Base-by-base conservation (phyloP, 2,329 filamentous ascomycete species). In the Apiospora phragmitis region DNA sequence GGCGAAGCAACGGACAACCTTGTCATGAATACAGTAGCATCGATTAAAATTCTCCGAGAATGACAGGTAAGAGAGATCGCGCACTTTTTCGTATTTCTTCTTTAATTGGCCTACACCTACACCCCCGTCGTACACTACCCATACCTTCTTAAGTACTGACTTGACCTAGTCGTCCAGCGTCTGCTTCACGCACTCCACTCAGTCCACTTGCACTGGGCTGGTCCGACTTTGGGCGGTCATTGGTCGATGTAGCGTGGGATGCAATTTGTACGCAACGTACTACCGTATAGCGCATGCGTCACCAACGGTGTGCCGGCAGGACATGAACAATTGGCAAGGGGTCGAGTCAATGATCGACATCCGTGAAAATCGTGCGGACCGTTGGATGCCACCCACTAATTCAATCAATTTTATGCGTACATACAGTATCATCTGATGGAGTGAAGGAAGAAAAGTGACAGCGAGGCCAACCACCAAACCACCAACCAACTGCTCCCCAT, bases 21-120 rank as follows among this genome's bases (percentile, higher is more conserved):
- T 62, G 55, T 62, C 55, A 38, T 21, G n/a, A 62, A 38, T 12
- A 38, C 55, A 38, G 55, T 62, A 62, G 55, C 18, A 62, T 62
- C 55, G 55, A 62, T 62, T 38, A 18, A 62, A 62, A 62, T 62
- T 62, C 55, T 62, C 55, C 55, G 55, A 62, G 32, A 38, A n/a
- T 38, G 55, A 59, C 51, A 59, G 51, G 51, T 59, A 59, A 59
- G 51, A 59, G 51, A 59, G 29, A 59, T 59, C 51, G 29, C n/a
- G 16, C 35, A n/a, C 51, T 9, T 18, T 59, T 32, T 18, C n/a
- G n/a, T n/a, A n/a, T 9, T 12, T 21, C 49, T 12, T 14, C 14
- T 32, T 59, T 59, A 14, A 59, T 32, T 32, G 51, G 26, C 18
- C 14, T 59, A 55, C 49, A 9, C 49, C 12, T 42, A 42, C 41